Evolutionary conservation across 345 rosid genomes (phyloP), one percentile per base, ranked within the genome.

Genomic region (Combretum micranthum): DNA sequence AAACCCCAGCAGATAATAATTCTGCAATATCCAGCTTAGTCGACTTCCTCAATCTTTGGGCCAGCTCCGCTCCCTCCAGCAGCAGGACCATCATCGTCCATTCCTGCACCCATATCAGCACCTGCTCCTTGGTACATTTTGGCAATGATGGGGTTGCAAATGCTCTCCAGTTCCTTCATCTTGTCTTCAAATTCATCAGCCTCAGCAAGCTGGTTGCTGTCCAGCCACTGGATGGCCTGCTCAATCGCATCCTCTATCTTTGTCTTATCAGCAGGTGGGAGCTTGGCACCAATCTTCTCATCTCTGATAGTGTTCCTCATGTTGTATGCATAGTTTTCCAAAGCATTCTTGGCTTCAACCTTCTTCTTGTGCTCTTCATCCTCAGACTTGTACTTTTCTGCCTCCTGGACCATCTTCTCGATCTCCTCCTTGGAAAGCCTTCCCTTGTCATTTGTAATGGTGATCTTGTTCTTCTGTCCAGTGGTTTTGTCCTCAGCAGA

Each of bases 361-460:
- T 77, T 80, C 6, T 25, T 25, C 32, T 25, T 25, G 1, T 25
- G 6, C 32, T 25, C 32, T 25, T 25, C 32, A 25, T 25, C 32
- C 32, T 25, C 6, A 25, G 32, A 25, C 6, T 25, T 25, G 32
- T 25, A 25, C 32, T 25, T 68, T 75, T 81, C 69, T 76, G 82
- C 84, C 18, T 82, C 82, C 50, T 76, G 73, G 0, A 79, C 80
- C 84, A 76, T 79, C 74, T 78, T 78, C 58, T 81, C 76, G 22
- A 73, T 76, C 56, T 76, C 81, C 1, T 81, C 81, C 64, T 81
- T 78, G 1, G 83, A 75, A 0, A 78, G 54, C n/a, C 80, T 72
- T 19, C 82, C 85, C 51, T 81, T 81, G 72, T 73, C 77, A 1
- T 73, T 78, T 0, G 80, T 79, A 25, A 79, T 79, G 0, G 82